Evolutionary conservation across 371 early-diverging fungal species (phyloP).

Genomic region (Phascolomyces articulosus): DNA sequence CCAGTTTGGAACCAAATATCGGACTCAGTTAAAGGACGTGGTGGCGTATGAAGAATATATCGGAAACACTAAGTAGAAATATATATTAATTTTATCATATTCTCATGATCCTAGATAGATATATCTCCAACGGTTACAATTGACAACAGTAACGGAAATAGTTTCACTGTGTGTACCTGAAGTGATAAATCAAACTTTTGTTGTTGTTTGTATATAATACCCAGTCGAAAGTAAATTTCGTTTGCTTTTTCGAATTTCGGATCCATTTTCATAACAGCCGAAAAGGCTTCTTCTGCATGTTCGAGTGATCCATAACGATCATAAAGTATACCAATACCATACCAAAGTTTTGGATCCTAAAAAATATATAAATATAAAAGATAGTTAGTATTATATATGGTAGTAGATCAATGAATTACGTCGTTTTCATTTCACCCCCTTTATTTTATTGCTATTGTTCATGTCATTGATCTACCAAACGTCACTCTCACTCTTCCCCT

Average conservation of each 20-base stretch:
- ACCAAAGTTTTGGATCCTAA: constrained; percentile 97
- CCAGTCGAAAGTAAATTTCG: constrained; percentile 96
- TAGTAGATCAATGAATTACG: too few relatives aligned
- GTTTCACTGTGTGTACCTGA: constrained; percentile 73
- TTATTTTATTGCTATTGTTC: too few relatives aligned
- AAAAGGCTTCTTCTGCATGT: constrained; percentile 97
- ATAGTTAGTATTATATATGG: background rate
- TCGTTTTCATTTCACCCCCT: too few relatives aligned
- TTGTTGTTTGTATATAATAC: constrained; percentile 97
- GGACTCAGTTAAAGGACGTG: constrained; percentile 90
- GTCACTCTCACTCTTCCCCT: too few relatives aligned
- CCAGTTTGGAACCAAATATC: constrained; percentile 99
- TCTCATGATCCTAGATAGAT: too few relatives aligned
- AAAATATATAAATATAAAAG: background rate
- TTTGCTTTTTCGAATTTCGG: constrained; percentile 93
- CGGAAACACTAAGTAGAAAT: constrained; percentile 91
- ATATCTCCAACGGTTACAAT: too few relatives aligned
- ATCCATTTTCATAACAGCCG: constrained; percentile 88
- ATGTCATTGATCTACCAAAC: too few relatives aligned
- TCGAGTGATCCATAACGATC: constrained; percentile 96
- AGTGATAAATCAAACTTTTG: constrained; percentile 86
- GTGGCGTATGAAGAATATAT: constrained; percentile 89
- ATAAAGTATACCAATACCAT: constrained; percentile 97
- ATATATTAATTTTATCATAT: too few relatives aligned
- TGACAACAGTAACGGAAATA: too few relatives aligned